Evolutionary conservation across 2,329 filamentous ascomycete species (phyloP).

Genomic region (Calonectria pseudoreteaudii): DNA sequence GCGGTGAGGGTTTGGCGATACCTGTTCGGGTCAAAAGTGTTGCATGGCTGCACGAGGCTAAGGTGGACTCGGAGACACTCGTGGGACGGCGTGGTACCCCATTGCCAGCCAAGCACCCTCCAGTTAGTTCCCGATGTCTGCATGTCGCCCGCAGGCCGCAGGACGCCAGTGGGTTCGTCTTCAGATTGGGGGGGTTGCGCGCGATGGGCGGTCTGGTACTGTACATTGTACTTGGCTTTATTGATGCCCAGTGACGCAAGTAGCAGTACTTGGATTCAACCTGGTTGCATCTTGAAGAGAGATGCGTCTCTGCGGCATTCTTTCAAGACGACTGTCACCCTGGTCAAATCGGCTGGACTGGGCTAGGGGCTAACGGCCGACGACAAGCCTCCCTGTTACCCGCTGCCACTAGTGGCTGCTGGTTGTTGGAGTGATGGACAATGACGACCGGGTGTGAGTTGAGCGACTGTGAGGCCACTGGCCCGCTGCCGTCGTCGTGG

Average conservation of each 20-base stretch:
- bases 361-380: background rate
- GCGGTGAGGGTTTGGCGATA: constrained; percentile 44
- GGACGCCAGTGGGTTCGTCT: constrained; percentile 22
- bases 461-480: background rate
- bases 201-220: constrained; percentile 11
- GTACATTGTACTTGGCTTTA: constrained; percentile 46
- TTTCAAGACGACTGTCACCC: background rate
- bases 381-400: constrained; percentile 14
- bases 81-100: constrained; percentile 29
- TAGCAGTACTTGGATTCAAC: constrained; percentile 38
- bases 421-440: constrained; percentile 23
- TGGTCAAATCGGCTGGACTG: constrained; percentile 1
- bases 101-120: constrained; percentile 6
- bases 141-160: constrained; percentile 26
- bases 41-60: constrained; percentile 41
- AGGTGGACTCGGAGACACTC: constrained; percentile 30
- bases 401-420: constrained; percentile 17
- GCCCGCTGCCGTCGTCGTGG: background rate
- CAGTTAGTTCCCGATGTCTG: constrained; percentile 28
- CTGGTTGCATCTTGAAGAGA: background rate
- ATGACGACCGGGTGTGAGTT: constrained; percentile 1
- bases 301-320: background rate
- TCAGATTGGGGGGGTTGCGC: constrained; percentile 10
- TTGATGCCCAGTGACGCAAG: constrained; percentile 52
- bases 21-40: constrained; percentile 39